These are phyloP conservation scores for Talaromyces atroroseus DNA, from an alignment of 2,329 filamentous ascomycete species.

Conservation along the genomic window DNA sequence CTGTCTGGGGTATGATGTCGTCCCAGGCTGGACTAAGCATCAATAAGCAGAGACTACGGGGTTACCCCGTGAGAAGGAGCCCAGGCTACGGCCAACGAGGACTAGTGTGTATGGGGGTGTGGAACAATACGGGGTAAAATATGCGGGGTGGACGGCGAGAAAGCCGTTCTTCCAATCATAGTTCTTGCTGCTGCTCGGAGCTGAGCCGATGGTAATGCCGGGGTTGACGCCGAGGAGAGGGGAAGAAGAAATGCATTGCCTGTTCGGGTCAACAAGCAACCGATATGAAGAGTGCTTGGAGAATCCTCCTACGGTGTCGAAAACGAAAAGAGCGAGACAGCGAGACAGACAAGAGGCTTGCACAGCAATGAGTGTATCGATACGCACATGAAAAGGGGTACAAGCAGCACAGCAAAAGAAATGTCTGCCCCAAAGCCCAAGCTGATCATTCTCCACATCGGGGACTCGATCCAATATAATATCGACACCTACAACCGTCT, in stretches of 20 bases:
- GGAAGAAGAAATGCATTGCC: not conserved
- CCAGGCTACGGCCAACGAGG: not conserved
- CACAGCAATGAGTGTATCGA: no score
- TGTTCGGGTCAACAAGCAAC: no score
- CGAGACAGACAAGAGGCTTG: no score
- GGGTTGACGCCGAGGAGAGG: not conserved
- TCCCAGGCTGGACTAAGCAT: not conserved
- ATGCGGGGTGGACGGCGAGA: not conserved
- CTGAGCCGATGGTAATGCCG: not conserved
- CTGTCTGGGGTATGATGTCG: not conserved
- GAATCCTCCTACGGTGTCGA: no score
- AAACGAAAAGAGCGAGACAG: no score
- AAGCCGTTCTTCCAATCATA: not conserved
- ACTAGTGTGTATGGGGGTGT: not conserved
- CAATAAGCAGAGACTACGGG: not conserved
- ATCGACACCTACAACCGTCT: constrained; percentile 35
- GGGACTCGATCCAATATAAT: constrained; percentile 44
- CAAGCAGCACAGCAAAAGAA: not conserved
- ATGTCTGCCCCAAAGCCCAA: constrained; percentile 14
- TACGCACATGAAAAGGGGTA: no score
- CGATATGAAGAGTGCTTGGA: no score
- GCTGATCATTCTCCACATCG: constrained; percentile 38
- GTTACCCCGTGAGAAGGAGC: not conserved
- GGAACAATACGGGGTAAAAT: not conserved
- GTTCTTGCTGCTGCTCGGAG: not conserved